These are phyloP conservation scores for Penicillium glabrum DNA, from an alignment of 2,329 filamentous ascomycete species.

Conservation along the genomic window DNA sequence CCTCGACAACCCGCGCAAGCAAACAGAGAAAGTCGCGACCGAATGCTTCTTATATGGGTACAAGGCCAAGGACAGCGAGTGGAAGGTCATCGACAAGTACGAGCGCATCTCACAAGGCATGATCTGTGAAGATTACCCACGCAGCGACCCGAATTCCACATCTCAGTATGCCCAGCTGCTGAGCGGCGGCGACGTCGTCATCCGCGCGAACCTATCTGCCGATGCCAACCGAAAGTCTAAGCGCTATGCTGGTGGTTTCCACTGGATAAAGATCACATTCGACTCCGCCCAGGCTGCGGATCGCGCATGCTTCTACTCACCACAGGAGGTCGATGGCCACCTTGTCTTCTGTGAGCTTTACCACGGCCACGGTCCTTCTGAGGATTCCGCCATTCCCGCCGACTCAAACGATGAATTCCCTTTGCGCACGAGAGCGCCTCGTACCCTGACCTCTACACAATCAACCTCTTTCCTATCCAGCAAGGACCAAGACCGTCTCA, in stretches of 20 bases:
- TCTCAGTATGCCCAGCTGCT: conserved; percentile 71
- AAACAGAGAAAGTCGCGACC: conserved; percentile 57
- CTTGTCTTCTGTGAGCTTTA: conserved; percentile 71
- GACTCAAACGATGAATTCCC: conserved; percentile 29
- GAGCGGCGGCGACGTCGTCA: conserved; percentile 69
- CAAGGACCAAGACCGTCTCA: conserved; percentile 31
- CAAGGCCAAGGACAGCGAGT: conserved; percentile 64
- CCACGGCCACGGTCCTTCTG: conserved; percentile 61
- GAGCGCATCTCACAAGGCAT: conserved; percentile 76
- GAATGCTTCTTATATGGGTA: conserved; percentile 88
- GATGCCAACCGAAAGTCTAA: conserved; percentile 79
- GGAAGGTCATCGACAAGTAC: conserved; percentile 85
- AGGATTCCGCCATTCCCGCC: conserved; percentile 64
- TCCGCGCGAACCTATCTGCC: conserved; percentile 65
- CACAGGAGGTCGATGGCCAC: conserved; percentile 69
- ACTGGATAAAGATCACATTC: conserved; percentile 90
- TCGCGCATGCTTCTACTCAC: conserved; percentile 67
- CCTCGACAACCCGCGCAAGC: conserved; percentile 40
- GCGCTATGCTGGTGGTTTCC: conserved; percentile 75
- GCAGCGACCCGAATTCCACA: conserved; percentile 72
- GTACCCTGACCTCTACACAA: conserved; percentile 37
- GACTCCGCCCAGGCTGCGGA: conserved; percentile 72
- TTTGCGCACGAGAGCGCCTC: conserved; percentile 29
- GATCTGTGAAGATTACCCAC: conserved; percentile 91
- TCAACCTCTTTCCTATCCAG: conserved; percentile 34